phyloP scores from a whole-genome alignment of 306 rosid genomes.

The Pueraria montana region DNA sequence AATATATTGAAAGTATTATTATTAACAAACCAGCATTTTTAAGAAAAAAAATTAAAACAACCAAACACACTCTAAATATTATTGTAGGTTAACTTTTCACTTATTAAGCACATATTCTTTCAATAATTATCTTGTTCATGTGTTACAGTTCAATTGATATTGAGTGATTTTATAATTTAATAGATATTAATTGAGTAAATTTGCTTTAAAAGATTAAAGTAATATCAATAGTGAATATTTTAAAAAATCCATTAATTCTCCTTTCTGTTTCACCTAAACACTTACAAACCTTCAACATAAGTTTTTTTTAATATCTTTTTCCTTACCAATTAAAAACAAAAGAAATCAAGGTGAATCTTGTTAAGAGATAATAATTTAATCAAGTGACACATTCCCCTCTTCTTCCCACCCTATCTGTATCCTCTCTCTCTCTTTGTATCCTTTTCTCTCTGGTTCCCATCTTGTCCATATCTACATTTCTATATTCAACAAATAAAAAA shows the following conservation, averaged over 20 bases:
- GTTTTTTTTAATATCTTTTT: too few species aligned
- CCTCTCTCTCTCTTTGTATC: not conserved
- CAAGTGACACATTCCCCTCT: not conserved
- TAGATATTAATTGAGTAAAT: too few species aligned
- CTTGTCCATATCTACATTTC: not conserved
- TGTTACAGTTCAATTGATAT: too few species aligned
- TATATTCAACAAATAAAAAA: not conserved
- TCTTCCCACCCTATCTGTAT: not conserved
- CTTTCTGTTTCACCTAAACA: not conserved
- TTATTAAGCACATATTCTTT: too few species aligned
- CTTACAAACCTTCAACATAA: too few species aligned
- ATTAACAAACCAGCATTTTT: too few species aligned
- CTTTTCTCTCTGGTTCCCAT: not conserved
- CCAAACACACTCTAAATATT: too few species aligned
- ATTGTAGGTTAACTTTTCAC: not conserved
- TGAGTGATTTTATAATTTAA: too few species aligned
- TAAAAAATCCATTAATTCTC: not conserved
- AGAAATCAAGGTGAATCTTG: not conserved
- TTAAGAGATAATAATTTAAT: not conserved
- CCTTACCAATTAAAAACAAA: not conserved
- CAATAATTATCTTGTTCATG: too few species aligned
- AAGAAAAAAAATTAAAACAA: too few species aligned
- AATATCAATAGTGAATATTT: not conserved
- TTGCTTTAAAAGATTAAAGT: too few species aligned
- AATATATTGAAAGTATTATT: not conserved